Base-by-base conservation (phyloP, 2,329 filamentous ascomycete species). In the Aureobasidium mangrovei region DNA sequence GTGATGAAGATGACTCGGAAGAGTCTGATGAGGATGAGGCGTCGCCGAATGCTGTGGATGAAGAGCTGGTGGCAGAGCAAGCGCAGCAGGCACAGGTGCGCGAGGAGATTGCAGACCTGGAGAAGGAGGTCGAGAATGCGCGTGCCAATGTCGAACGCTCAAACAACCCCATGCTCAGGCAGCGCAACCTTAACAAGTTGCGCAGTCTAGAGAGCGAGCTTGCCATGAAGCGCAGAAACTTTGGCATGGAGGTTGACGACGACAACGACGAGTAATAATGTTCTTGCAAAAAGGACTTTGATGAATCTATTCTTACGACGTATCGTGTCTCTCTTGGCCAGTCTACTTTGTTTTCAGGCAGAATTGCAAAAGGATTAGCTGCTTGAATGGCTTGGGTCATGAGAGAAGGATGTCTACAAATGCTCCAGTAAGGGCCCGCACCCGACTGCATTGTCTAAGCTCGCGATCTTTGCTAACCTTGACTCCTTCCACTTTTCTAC, bases 71-170 rank as follows among this genome's bases (percentile, higher is more conserved):
- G 2, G 76, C 74, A 18, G 69, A 69, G 39, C 69, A 75, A 29
- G 72, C 74, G 28, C 70, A 77, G 59, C 65, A 72, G 27, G 71
- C 74, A 41, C 72, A 75, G 57, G 66, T 75, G 29, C 69, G 70
- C 46, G 76, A 77, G 55, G 77, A 82, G 64, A 78, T 82, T 51
- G 72, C 71, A 4, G 78, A 81, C 61, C 60, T 82, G 59, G 72
- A 80, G 63, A 70, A 71, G 44, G 72, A 76, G 56, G 72, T 81
- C 39, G 69, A 69, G 39, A 65, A 68, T 28, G 70, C 71, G 24
- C 58, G 59, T 46, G 56, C 57, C 49, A 65, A 65, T 48, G 66
- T 72, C 29, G 70, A 74, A 43, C 69, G 69, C 29, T 68, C 73
- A 57, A 67, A 64, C 24, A 79, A 79, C 57, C 65, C 65, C 9